Evolutionary conservation across 2,329 filamentous ascomycete genomes (phyloP).

Genomic region (Lecanicillium sp.): DNA sequence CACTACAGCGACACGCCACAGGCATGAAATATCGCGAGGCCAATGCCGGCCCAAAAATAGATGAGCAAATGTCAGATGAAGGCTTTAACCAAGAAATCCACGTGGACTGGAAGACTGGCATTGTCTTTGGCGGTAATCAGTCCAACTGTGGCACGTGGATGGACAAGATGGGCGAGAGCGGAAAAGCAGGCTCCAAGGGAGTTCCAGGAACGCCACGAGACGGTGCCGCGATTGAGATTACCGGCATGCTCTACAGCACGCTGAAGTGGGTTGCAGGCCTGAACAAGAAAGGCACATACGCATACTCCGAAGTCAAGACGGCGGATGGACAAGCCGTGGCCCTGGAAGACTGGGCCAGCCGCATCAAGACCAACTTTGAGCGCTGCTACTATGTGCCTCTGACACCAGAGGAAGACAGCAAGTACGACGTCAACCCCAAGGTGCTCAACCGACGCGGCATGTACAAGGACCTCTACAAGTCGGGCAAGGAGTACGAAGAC

Average conservation of each 20-base stretch:
- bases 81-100: conserved; percentile 89
- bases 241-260: conserved; percentile 83
- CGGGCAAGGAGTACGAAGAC: conserved; percentile 93
- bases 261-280: conserved; percentile 71
- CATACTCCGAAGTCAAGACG: conserved; percentile 64
- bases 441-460: conserved; percentile 88
- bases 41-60: conserved; percentile 81
- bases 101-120: conserved; percentile 82
- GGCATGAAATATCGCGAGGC: conserved; percentile 92
- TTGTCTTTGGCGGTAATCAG: conserved; percentile 92
- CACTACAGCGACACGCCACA: conserved; percentile 81
- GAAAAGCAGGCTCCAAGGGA: conserved; percentile 83
- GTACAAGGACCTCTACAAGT: conserved; percentile 94
- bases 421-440: conserved; percentile 72
- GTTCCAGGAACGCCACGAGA: conserved; percentile 94
- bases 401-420: conserved; percentile 58
- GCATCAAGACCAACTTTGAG: conserved; percentile 83
- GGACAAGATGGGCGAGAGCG: conserved; percentile 99
- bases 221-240: conserved; percentile 92
- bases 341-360: conserved; percentile 70
- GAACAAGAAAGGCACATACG: conserved; percentile 60
- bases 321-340: conserved; percentile 53
- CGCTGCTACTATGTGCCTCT: conserved; percentile 81
- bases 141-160: conserved; percentile 98
- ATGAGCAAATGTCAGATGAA: conserved; percentile 85